Conservation (phyloP, 257 asterid genomes). For the Henckelia pumila region DNA sequence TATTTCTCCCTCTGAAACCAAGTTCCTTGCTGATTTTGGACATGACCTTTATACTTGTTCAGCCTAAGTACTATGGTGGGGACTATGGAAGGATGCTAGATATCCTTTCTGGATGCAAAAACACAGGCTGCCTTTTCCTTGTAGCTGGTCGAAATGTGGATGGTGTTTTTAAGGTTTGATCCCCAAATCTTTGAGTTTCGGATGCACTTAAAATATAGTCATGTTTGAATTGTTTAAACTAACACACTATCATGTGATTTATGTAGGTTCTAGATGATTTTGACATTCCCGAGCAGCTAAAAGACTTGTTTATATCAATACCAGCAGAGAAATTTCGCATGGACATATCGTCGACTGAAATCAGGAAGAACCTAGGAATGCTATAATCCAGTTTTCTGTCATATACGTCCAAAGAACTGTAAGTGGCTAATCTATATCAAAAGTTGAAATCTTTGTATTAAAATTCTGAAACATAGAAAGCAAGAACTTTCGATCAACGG, state of each 20-base stretch:
- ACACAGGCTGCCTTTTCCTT: slow-evolving; percentile 78
- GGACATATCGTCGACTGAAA: slow-evolving; percentile 90
- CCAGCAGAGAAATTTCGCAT: slow-evolving; percentile 65
- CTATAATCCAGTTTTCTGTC: slow-evolving; percentile 12
- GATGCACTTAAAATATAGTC: background rate
- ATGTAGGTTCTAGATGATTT: slow-evolving; percentile 81
- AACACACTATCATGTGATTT: slow-evolving; percentile 14
- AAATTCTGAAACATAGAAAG: no score
- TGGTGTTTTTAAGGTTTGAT: slow-evolving; percentile 72
- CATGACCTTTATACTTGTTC: slow-evolving; percentile 28
- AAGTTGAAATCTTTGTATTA: background rate
- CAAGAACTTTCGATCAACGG: no score
- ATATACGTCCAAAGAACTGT: background rate
- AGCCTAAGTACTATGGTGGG: slow-evolving; percentile 85
- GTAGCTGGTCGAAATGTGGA: slow-evolving; percentile 75
- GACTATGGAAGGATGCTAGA: slow-evolving; percentile 72
- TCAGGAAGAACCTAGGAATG: slow-evolving; percentile 49
- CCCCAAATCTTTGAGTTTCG: background rate
- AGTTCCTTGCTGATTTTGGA: background rate
- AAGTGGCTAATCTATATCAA: background rate
- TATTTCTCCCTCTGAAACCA: background rate
- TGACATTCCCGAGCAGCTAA: slow-evolving; percentile 66
- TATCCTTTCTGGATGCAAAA: slow-evolving; percentile 69
- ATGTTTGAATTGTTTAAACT: background rate
- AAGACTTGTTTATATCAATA: slow-evolving; percentile 72